phyloP scores from a whole-genome alignment of 495 filamentous ascomycete species.

The Neurospora cerealis region DNA sequence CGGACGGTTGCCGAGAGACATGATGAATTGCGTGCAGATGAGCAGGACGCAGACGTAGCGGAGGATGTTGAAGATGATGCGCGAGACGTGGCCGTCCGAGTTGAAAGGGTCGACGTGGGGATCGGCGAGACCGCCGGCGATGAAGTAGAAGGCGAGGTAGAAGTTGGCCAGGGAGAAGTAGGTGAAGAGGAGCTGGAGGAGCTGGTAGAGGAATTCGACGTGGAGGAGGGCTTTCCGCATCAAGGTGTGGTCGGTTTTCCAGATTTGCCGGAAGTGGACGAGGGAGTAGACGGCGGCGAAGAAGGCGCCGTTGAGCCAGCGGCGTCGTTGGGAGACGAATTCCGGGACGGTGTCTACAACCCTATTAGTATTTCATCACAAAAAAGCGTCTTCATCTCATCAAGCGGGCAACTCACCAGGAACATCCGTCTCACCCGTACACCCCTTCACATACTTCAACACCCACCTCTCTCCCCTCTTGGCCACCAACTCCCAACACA shows the following conservation, averaged over 20 bases:
- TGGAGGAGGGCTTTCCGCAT: slow-evolving; percentile 84
- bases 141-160: slow-evolving; percentile 97
- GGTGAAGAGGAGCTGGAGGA: slow-evolving; percentile 83
- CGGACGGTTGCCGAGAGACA: slow-evolving; percentile 96
- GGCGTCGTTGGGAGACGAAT: slow-evolving; percentile 88
- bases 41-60: slow-evolving; percentile 77
- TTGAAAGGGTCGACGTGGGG: slow-evolving; percentile 79
- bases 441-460: slow-evolving; percentile 91
- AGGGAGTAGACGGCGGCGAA: slow-evolving; percentile 98
- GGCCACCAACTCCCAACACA: slow-evolving; percentile 98
- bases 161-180: slow-evolving; percentile 99
- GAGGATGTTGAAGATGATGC: slow-evolving; percentile 76
- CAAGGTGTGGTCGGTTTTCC: slow-evolving; percentile 86
- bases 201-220: slow-evolving; percentile 94
- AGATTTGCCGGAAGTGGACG: slow-evolving; percentile 88
- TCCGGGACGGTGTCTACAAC: slow-evolving; percentile 64
- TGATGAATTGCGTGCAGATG: slow-evolving; percentile 91
- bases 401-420: slow-evolving; percentile 52
- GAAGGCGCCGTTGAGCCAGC: slow-evolving; percentile 98
- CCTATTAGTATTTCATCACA: slow-evolving; percentile 3
- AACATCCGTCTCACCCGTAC: slow-evolving; percentile 94
- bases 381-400: too few species aligned
- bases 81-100: slow-evolving; percentile 54
- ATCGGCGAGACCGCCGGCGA: slow-evolving; percentile 87
- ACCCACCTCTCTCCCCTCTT: slow-evolving; percentile 95